Evolutionary conservation across 371 early-diverging fungal species (phyloP), one percentile per base, ranked within the genome.

Genomic region (Lichtheimia hyalospora): DNA sequence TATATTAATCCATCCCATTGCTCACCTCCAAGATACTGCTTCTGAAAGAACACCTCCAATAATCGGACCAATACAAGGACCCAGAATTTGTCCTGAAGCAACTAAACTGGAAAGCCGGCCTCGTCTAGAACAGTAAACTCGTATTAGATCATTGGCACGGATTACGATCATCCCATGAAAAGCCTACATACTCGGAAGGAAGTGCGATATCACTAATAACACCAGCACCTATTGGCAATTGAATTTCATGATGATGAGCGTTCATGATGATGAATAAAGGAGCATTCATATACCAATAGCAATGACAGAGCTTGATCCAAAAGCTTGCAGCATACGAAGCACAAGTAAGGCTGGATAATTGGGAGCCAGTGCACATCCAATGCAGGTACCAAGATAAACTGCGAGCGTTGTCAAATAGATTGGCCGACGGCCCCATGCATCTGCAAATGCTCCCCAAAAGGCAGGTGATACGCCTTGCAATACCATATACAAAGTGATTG

Each of bases 391-490:
- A 21, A 73, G 68, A 61, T 71, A 86, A 20, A 86, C 69, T 18
- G 77, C 28, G 69, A 84, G 68, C 2, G 84, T 82, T 12, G 62
- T 16, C 12, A 78, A 63, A 57, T 86, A 84, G 27, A 87, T 81
- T 3, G 79, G 82, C 21, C 82, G 73, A 15, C 88, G 79, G 0
- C 88, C 86, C 41, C 67, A 67, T 15, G 62, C 60, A 55, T 87
- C 88, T 0, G 86, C 77, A 16, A 84, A 62, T 13, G 82, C 75
- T 24, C 82, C 85, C 84, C 85, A 86, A 24, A 85, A 58, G 3
- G 62, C 39, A 23, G 69, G 69, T 3, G 69, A 63, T 15, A 64
- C 18, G 2, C 52, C 69, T 46, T 64, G 64, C 20, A 64, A 64
- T 20, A 68, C 55, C 54, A 68, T 52, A 39, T 68, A 68, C n/a